Percentiles rank a stretch among this genome's conserved stretches.
phyloP scores from a whole-genome alignment of 2,329 filamentous ascomycete species.

The Fusarium sp. region DNA sequence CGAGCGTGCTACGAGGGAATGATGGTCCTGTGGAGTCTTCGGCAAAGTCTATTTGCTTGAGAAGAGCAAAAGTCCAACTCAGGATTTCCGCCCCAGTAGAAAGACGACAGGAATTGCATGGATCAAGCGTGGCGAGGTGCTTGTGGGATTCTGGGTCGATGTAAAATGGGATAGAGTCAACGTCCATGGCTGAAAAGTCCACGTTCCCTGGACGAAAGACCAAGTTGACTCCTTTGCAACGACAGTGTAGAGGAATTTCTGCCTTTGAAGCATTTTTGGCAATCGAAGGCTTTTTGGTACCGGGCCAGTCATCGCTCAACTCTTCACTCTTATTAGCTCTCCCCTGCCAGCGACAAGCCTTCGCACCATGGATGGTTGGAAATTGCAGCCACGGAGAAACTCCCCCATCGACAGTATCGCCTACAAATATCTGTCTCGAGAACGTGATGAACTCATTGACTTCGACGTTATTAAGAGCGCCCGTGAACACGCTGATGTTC shows the following conservation, averaged over 20 bases:
- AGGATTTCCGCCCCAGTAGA: conserved; percentile 59
- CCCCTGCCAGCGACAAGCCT: conserved; percentile 48
- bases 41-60: conserved; percentile 56
- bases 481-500: conserved; percentile 54
- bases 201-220: conserved; percentile 53
- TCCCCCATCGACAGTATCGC: conserved; percentile 67
- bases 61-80: conserved; percentile 60
- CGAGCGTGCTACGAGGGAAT: conserved; percentile 31
- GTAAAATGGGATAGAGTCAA: conserved; percentile 56
- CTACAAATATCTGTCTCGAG: conserved; percentile 59
- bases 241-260: conserved; percentile 58
- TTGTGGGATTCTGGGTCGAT: conserved; percentile 60
- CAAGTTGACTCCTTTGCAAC: conserved; percentile 62
- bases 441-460: conserved; percentile 50
- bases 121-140: conserved; percentile 56
- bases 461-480: conserved; percentile 52
- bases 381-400: conserved; percentile 61
- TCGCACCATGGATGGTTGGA: conserved; percentile 50
- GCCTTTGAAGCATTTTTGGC: conserved; percentile 31
- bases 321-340: conserved; percentile 42
- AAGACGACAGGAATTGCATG: conserved; percentile 62
- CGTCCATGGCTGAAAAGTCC: conserved; percentile 31
- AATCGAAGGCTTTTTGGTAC: conserved; percentile 12
- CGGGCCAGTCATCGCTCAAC: conserved; percentile 52
- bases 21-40: neutral